These are phyloP conservation scores for Entomortierella beljakovae DNA, from an alignment of 192 early-diverging fungal species.

Conservation along the genomic window DNA sequence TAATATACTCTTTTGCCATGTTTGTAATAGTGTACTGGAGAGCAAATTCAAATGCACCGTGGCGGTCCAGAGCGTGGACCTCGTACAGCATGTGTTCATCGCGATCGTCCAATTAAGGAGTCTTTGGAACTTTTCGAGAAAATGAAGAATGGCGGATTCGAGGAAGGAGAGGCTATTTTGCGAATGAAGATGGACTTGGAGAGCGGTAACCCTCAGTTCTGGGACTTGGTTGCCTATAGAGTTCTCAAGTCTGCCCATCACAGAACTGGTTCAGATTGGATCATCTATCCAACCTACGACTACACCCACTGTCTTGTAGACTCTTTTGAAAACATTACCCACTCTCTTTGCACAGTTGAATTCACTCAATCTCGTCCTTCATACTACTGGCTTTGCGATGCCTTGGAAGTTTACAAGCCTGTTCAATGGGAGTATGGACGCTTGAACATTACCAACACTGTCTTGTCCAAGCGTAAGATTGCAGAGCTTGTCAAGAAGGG, in stretches of 20 bases:
- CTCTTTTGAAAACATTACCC: conserved; percentile 99
- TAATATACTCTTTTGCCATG: not conserved
- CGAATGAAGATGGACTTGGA: conserved; percentile 99
- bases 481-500: conserved; percentile 87
- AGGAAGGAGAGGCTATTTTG: conserved; percentile 89
- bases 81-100: conserved; percentile 89
- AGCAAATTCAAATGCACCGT: conserved; percentile 91
- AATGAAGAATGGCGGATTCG: conserved; percentile 99
- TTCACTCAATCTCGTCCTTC: conserved; percentile 93
- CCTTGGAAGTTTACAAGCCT: conserved; percentile 98
- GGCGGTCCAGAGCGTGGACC: conserved; percentile 91
- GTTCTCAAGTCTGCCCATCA: conserved; percentile 92
- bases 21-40: conserved; percentile 85
- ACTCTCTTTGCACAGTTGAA: conserved; percentile 98
- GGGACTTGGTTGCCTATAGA: conserved; percentile 99
- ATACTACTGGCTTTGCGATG: conserved; percentile 99
- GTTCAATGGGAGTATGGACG: conserved; percentile 99
- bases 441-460: conserved; percentile 91
- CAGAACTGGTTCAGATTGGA: conserved; percentile 94
- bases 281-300: conserved; percentile 99
- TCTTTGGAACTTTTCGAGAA: conserved; percentile 93
- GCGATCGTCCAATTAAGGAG: conserved; percentile 92
- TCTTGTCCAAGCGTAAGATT: conserved; percentile 99
- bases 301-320: conserved; percentile 99
- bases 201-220: conserved; percentile 98